Base-by-base conservation (phyloP, 106 monocot species). In the Dioscorea zingiberensis region DNA sequence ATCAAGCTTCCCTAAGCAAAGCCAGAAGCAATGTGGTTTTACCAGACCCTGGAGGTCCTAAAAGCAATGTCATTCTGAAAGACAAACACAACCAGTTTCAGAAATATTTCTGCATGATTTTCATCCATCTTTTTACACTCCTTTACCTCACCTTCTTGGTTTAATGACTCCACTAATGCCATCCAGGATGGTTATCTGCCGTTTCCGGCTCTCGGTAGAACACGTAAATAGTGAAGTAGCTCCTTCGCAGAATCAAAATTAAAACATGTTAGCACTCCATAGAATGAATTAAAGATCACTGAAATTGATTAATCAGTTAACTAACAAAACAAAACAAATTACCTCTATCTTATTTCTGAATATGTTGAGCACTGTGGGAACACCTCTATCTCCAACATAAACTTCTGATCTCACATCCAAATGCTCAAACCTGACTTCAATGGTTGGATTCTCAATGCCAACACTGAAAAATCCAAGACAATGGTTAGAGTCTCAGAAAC, bases 21-120 rank as follows among this genome's bases (percentile, higher is more conserved):
- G 85, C 86, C 28, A 86, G 49, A 6, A 90, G 72, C 28, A 90
- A 63, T 4, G 79, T 76, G 14, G 89, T 89, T 64, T 89, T 89
- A 10, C 89, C 89, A 27, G 85, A 89, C 16, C 76, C 81, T 0
- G 88, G 88, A 17, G 88, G 88, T 10, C 88, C 88, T 54, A 89
- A 63, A n/a, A 89, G 77, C 69, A 90, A 64, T 38, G 83, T 75
- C 90, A 90, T 80, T 62, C 90, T 90, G 70, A 21, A 28, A 44
- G 44, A 44, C 73, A 32, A 47, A 1, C 15, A 9, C 44, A 28
- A 38, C 21, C n/a, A 48, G 13, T 11, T 17, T 27, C 25, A 59
- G 25, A 48, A 3, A 47, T 18, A 59, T 25, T 24, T 44, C 13
- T 3, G 32, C 14, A 21, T 17, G 7, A 24, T 1, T 21, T 5